Conservation (phyloP, 176 grass and related monocot species). For the Avena eriantha region DNA sequence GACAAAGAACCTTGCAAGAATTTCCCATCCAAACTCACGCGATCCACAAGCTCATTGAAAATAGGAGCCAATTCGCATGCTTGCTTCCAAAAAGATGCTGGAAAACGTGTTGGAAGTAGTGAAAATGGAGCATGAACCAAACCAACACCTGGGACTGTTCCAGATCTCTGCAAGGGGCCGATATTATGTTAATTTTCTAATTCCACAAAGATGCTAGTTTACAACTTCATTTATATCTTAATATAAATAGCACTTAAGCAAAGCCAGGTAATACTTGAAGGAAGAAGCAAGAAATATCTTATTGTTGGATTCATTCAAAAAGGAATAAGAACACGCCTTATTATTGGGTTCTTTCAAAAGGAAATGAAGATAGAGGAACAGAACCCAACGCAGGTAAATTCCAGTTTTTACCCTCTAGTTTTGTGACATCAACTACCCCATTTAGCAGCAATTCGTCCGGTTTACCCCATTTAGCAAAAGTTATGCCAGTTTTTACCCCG, state of each 20-base stretch:
- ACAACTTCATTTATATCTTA: background rate
- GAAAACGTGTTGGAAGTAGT: constrained; percentile 62
- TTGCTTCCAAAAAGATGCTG: constrained; percentile 65
- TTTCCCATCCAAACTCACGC: constrained; percentile 84
- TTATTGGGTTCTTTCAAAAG: background rate
- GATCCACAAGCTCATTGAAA: constrained; percentile 92
- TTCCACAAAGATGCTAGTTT: constrained; percentile 9
- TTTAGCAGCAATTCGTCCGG: no score
- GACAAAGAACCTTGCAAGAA: constrained; percentile 89
- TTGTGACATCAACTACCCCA: no score
- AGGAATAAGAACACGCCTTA: background rate
- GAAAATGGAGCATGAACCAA: constrained; percentile 88
- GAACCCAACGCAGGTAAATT: background rate
- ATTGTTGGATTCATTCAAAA: background rate
- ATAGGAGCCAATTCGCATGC: constrained; percentile 82
- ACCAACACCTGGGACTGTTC: constrained; percentile 78
- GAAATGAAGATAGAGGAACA: background rate
- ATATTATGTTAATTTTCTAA: constrained; percentile 27
- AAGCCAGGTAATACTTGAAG: background rate
- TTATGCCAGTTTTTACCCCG: no score
- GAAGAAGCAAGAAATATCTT: background rate
- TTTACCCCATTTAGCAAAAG: no score
- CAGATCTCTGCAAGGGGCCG: constrained; percentile 68
- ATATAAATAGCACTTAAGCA: constrained; percentile 6
- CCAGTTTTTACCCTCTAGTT: no score